Base-by-base conservation (phyloP, 1,284 basidiomycete species). In the Ganoderma multipileum region DNA sequence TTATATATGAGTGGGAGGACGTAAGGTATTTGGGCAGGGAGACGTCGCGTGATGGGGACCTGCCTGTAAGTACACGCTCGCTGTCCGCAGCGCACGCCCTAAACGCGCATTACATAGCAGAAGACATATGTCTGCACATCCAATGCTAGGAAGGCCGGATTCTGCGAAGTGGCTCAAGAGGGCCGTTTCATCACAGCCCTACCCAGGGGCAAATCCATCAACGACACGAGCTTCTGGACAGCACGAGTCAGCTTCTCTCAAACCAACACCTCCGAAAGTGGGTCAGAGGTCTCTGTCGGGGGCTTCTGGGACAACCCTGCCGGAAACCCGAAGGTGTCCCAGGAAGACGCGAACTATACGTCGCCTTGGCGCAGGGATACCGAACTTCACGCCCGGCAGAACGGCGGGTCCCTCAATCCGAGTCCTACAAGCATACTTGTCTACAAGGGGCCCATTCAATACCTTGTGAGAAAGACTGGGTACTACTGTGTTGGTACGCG, bases 1-100 rank as follows among this genome's bases (percentile, higher is more conserved):
- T 98, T 67, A 90, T 99, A 60, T 99, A 99, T 79, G 97, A 99
- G 81, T 99, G 96, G 94, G 79, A 84, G 38, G 97, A 99, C 77
- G 91, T 92, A 61, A 82, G 85, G 65, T 95, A 93, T 77, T 85
- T 99, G 14, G 97, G 97, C 41, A 93, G 87, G 78, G 82, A 85
- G 63, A 90, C 90, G 38, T 87, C 87, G 18, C 79, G 81, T n/a
- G 87, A 91, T 69, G 85, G 89, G 55, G 82, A 83, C 65, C 75
- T 91, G 60, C 92, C 93, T 72, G 93, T 95, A 79, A 87, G 91
- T 82, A 47, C 61, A 41, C 54, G 52, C 50, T 44, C 26, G 4
- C 9, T 42, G 23, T 44, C 60, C 28, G 47, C 52, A 58, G 28
- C 59, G 16, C 52, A 57, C 61, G 61, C 57, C 61, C 64, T 72